A percentile compares a stretch with the other conserved stretches of the same genome.
Conservation (phyloP, 495 filamentous ascomycete genomes). For the Aspergillus incahuasiensis region DNA sequence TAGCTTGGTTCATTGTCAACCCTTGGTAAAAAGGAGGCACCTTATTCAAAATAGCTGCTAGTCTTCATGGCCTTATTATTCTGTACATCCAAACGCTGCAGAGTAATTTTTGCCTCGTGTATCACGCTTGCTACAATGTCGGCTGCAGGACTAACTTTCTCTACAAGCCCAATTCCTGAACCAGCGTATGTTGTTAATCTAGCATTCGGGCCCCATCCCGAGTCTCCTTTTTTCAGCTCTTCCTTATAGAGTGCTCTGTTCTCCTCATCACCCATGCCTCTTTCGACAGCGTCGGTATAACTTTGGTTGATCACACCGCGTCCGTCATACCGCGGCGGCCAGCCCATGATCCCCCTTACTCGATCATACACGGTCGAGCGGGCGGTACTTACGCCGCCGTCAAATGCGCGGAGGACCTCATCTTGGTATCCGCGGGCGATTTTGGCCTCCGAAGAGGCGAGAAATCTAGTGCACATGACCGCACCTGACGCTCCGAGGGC, state of each 20-base stretch:
- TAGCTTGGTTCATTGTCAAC: too few relatives aligned
- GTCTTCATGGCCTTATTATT: too few relatives aligned
- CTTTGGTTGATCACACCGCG: conserved; percentile 59
- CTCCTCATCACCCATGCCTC: conserved; percentile 3
- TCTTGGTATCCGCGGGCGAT: conserved; percentile 53
- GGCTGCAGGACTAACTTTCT: conserved; percentile 21
- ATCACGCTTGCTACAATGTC: conserved; percentile 27
- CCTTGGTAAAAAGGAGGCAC: too few relatives aligned
- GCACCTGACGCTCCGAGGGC: conserved; percentile 58
- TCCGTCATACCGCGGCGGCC: conserved; percentile 59
- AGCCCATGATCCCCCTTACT: conserved; percentile 57
- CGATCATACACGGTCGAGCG: conserved; percentile 64
- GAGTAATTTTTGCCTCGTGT: conserved; percentile 11
- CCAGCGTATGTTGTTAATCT: conserved; percentile 65
- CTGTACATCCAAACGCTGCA: too few relatives aligned
- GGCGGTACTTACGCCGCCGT: conserved; percentile 61
- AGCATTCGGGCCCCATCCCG: conserved; percentile 50
- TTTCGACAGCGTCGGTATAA: conserved; percentile 24
- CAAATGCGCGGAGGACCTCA: conserved; percentile 51
- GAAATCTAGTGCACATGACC: conserved; percentile 67
- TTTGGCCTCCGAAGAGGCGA: conserved; percentile 54
- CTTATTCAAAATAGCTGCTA: too few relatives aligned
- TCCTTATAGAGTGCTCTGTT: conserved; percentile 44
- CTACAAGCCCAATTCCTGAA: conserved; percentile 37
- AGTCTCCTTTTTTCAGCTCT: conserved; percentile 41